These are phyloP conservation scores for Penicillium flavigenum DNA, from an alignment of 495 filamentous ascomycete genomes.

Conservation along the genomic window DNA sequence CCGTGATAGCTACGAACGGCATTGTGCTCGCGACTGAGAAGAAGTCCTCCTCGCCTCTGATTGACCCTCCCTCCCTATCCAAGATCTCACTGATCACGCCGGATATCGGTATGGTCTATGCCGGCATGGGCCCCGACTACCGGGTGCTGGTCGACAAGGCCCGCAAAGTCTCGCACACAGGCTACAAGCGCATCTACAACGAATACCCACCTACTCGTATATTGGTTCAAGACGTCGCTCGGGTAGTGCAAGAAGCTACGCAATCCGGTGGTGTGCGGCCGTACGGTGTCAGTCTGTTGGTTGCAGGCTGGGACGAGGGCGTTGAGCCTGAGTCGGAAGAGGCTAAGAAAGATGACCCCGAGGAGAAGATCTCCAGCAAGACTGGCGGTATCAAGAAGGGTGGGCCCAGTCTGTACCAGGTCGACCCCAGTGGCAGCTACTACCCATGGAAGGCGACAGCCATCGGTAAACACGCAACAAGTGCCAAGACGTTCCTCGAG, in stretches of 20 bases:
- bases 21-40: slow-evolving; percentile 99
- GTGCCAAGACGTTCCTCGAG: slow-evolving; percentile 97
- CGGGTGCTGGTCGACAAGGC: slow-evolving; percentile 95
- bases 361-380: slow-evolving; percentile 70
- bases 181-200: slow-evolving; percentile 99
- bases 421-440: slow-evolving; percentile 94
- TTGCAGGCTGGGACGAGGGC: slow-evolving; percentile 98
- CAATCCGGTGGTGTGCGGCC: slow-evolving; percentile 96
- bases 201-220: slow-evolving; percentile 99
- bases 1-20: slow-evolving; percentile 79
- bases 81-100: slow-evolving; percentile 98
- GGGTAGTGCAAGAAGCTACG: slow-evolving; percentile 98
- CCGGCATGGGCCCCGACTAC: slow-evolving; percentile 98
- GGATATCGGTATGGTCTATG: slow-evolving; percentile 99
- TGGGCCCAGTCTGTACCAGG: slow-evolving; percentile 95
- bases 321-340: slow-evolving; percentile 73
- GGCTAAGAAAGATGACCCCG: slow-evolving; percentile 46
- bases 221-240: slow-evolving; percentile 96
- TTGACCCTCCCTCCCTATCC: slow-evolving; percentile 88
- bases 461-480: slow-evolving; percentile 97
- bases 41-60: slow-evolving; percentile 95
- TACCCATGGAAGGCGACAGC: slow-evolving; percentile 99
- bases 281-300: slow-evolving; percentile 93
- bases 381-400: slow-evolving; percentile 95
- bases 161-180: slow-evolving; percentile 97